Conservation (phyloP, 2,329 filamentous ascomycete genomes). For the Triangularia verruculosa region DNA sequence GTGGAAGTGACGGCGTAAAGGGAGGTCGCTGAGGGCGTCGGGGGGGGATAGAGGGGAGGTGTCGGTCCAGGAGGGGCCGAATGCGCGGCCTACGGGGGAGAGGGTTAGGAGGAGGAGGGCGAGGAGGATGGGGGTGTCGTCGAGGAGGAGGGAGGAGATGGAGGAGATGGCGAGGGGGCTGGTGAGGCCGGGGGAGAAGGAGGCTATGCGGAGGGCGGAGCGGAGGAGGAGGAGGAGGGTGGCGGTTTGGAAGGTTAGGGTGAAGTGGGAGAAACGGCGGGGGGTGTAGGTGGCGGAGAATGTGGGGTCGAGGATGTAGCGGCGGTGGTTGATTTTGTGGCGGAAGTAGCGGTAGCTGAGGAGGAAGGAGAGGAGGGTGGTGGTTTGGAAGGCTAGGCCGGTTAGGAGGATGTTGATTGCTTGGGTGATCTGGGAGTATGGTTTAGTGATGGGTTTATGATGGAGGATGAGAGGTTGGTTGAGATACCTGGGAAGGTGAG, state of each 20-base stretch:
- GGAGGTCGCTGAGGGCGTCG: constrained; percentile 6
- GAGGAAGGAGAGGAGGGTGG: constrained; percentile 40
- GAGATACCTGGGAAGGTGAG: constrained; percentile 37
- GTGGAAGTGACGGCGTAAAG: constrained; percentile 12
- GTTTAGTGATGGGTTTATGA: no score
- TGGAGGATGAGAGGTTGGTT: no score
- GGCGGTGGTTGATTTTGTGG: constrained; percentile 37
- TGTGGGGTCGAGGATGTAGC: constrained; percentile 38
- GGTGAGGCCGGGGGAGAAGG: constrained; percentile 37
- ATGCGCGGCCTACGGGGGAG: constrained; percentile 39
- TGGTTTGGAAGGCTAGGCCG: constrained; percentile 45
- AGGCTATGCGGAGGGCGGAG: constrained; percentile 41
- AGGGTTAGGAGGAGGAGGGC: constrained; percentile 36
- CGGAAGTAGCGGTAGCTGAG: constrained; percentile 41
- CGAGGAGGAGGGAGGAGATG: constrained; percentile 38
- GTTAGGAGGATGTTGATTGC: constrained; percentile 41
- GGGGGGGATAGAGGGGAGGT: constrained; percentile 34
- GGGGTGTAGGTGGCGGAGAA: constrained; percentile 43
- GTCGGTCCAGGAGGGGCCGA: constrained; percentile 40
- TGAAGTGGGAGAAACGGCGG: constrained; percentile 41
- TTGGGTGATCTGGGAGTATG: constrained; percentile 34
- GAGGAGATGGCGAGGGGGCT: constrained; percentile 39
- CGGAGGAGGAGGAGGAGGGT: constrained; percentile 39
- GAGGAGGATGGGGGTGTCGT: constrained; percentile 41
- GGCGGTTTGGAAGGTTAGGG: constrained; percentile 38